These are phyloP conservation scores for Dryadomyces quercus-mongolicae DNA, from an alignment of 2,329 filamentous ascomycete genomes.

Conservation along the genomic window DNA sequence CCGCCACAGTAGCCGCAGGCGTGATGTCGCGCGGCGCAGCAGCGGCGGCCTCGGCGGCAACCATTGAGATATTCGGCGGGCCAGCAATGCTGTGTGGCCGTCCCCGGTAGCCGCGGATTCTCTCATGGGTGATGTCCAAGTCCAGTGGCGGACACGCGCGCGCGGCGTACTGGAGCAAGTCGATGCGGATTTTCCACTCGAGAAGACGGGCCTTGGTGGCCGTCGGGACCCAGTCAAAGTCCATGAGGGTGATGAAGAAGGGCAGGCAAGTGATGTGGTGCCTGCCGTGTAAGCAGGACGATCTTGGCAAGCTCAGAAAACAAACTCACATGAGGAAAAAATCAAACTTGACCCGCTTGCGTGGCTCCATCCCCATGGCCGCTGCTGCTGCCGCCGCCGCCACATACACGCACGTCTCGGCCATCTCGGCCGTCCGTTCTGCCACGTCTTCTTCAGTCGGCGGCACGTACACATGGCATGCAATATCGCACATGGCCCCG, in stretches of 20 bases:
- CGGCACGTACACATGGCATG: slow-evolving; percentile 44
- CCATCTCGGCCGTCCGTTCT: slow-evolving; percentile 49
- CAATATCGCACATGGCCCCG: slow-evolving; percentile 50
- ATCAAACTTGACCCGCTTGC: slow-evolving; percentile 61
- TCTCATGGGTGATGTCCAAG: slow-evolving; percentile 11
- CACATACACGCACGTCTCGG: slow-evolving; percentile 45
- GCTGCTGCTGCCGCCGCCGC: slow-evolving; percentile 42
- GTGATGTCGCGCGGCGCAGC: slow-evolving; percentile 25
- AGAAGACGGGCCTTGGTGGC: slow-evolving; percentile 56
- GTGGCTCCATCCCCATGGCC: slow-evolving; percentile 27
- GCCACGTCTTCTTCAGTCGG: slow-evolving; percentile 47
- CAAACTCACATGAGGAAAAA: slow-evolving; percentile 54
- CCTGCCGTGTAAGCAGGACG: slow-evolving; percentile 30
- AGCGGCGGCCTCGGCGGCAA: not conserved
- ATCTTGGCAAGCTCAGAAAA: slow-evolving; percentile 1
- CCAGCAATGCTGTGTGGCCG: not conserved
- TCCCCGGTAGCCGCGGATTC: not conserved
- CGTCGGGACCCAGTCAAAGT: slow-evolving; percentile 45
- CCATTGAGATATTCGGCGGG: too few species aligned
- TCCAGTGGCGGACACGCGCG: slow-evolving; percentile 51
- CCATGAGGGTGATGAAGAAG: slow-evolving; percentile 62
- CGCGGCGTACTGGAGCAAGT: slow-evolving; percentile 63
- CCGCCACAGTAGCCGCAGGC: slow-evolving; percentile 26
- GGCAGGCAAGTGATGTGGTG: slow-evolving; percentile 61
- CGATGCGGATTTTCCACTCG: slow-evolving; percentile 69